Evolutionary conservation across 2,329 filamentous ascomycete species (phyloP).

Genomic region (Colletotrichum sojae): DNA sequence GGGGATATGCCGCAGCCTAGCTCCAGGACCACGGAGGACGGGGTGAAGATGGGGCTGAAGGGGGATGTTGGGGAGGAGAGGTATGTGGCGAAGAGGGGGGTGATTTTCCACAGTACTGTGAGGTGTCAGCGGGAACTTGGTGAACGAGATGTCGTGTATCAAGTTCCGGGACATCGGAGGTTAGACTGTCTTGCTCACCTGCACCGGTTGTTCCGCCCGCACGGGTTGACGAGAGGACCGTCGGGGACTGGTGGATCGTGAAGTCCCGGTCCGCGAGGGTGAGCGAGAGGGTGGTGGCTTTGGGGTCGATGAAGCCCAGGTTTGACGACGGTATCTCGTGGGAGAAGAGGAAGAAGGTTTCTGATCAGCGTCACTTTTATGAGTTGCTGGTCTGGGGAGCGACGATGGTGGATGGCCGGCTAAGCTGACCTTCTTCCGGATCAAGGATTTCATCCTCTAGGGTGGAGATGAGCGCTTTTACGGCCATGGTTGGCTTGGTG

Average conservation of each 20-base stretch:
- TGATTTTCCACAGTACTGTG: constrained; percentile 91
- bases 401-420: background rate
- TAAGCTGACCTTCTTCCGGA: constrained; percentile 60
- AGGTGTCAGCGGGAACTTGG: background rate
- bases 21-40: constrained; percentile 77
- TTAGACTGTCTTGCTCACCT: constrained; percentile 50
- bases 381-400: constrained; percentile 1
- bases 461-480: constrained; percentile 46
- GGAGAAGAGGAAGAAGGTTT: constrained; percentile 90
- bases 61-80: constrained; percentile 74
- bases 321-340: constrained; percentile 80
- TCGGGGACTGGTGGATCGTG: constrained; percentile 85
- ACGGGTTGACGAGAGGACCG: constrained; percentile 82
- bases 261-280: constrained; percentile 79
- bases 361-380: constrained; percentile 60
- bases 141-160: background rate
- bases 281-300: constrained; percentile 75
- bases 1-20: constrained; percentile 91
- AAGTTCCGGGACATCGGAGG: background rate
- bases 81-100: constrained; percentile 86
- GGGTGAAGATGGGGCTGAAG: constrained; percentile 69
- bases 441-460: constrained; percentile 63
- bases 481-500: constrained; percentile 4
- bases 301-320: constrained; percentile 87
- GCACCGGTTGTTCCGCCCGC: constrained; percentile 71